Conservation (phyloP, 306 rosid genomes). For the Gleditsia sinensis region DNA sequence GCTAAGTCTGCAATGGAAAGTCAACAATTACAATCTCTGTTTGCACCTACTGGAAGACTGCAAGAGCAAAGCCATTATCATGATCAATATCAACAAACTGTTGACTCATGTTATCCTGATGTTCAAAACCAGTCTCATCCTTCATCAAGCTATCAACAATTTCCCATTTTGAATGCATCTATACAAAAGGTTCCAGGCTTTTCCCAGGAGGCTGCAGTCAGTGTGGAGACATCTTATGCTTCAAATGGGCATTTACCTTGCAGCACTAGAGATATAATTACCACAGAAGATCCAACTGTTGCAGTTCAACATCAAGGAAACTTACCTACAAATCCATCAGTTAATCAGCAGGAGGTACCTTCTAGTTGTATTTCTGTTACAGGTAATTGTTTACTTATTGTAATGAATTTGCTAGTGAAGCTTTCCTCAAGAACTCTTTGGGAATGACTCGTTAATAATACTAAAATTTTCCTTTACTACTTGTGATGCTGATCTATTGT, state of each 20-base stretch:
- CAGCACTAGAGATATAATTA: slow-evolving; percentile 52
- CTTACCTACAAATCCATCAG: slow-evolving; percentile 65
- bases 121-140: slow-evolving; percentile 66
- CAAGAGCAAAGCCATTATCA: slow-evolving; percentile 76
- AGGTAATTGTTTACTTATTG: slow-evolving; percentile 80
- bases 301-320: slow-evolving; percentile 62
- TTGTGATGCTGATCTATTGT: slow-evolving; percentile 26
- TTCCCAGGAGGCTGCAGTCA: slow-evolving; percentile 54
- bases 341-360: slow-evolving; percentile 99
- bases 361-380: slow-evolving; percentile 98
- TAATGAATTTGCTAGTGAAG: slow-evolving; percentile 64
- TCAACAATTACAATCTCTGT: slow-evolving; percentile 72
- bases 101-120: slow-evolving; percentile 53
- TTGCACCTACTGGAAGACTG: slow-evolving; percentile 59
- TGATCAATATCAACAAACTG: slow-evolving; percentile 70
- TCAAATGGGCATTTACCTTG: slow-evolving; percentile 60
- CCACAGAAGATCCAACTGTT: slow-evolving; percentile 57
- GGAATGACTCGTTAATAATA: slow-evolving; percentile 44
- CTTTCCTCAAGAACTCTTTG: slow-evolving; percentile 48
- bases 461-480: slow-evolving; percentile 25
- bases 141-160: slow-evolving; percentile 68
- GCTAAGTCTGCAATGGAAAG: slow-evolving; percentile 73
- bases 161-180: slow-evolving; percentile 58
- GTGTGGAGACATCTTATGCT: slow-evolving; percentile 57
- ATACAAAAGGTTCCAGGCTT: slow-evolving; percentile 49